Evolutionary conservation across 805 yeast species (phyloP).

Genomic region (Starmerella sp.): DNA sequence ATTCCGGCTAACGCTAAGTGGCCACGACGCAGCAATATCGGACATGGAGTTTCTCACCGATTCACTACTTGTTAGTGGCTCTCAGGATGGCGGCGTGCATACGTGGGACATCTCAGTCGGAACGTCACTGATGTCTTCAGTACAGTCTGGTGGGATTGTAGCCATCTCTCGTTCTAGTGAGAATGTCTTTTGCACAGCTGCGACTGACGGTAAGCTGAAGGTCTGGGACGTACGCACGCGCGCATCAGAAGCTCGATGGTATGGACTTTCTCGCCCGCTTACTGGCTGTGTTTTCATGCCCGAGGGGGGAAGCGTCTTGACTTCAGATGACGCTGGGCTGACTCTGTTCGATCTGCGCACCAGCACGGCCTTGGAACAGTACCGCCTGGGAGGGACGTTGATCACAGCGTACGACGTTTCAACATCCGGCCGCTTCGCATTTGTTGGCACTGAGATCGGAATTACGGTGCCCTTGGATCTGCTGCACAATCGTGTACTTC

Average conservation of each 20-base stretch:
- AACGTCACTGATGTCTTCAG: conserved; percentile 77
- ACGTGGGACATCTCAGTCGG: conserved; percentile 86
- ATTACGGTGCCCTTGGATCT: conserved; percentile 13
- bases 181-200: conserved; percentile 26
- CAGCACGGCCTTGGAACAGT: not conserved
- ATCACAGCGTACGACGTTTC: conserved; percentile 13
- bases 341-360: conserved; percentile 17
- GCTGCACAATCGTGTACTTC: conserved; percentile 6
- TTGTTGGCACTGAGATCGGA: conserved; percentile 17
- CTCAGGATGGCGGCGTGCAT: conserved; percentile 12
- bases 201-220: conserved; percentile 11
- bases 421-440: conserved; percentile 18
- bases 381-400: not conserved
- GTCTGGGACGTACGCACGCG: conserved; percentile 18
- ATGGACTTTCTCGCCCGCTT: not conserved
- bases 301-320: conserved; percentile 10
- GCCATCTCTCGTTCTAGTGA: conserved; percentile 65
- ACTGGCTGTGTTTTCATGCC: conserved; percentile 6
- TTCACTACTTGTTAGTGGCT: conserved; percentile 6
- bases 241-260: not conserved
- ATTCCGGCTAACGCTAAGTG: conserved; percentile 5
- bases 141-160: not conserved
- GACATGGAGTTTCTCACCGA: conserved; percentile 13
- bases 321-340: conserved; percentile 1
- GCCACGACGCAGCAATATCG: conserved; percentile 16